Evolutionary conservation across 2,329 filamentous ascomycete species (phyloP).

Genomic region (Rutstroemia sydowiana): DNA sequence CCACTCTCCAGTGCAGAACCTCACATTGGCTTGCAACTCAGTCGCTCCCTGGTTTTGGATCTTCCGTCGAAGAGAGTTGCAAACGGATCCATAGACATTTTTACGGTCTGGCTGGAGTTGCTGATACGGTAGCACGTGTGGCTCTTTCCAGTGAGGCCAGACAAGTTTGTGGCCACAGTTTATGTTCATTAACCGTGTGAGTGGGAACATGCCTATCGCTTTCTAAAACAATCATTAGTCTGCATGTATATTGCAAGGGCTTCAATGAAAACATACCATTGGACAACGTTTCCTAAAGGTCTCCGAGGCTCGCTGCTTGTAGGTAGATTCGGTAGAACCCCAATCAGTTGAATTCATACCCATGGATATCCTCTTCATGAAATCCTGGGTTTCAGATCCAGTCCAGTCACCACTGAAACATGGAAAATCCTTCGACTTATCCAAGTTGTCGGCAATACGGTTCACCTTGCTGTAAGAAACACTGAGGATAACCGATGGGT

Average conservation of each 20-base stretch:
- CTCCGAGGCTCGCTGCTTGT: background rate
- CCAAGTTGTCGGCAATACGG: background rate
- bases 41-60: too few species aligned
- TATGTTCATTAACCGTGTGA: conserved; percentile 1
- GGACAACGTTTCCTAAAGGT: background rate
- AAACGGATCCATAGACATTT: background rate
- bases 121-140: background rate
- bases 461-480: background rate
- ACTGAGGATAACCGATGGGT: background rate
- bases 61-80: too few species aligned
- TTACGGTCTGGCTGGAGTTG: background rate
- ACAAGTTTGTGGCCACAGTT: background rate
- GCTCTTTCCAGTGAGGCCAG: background rate
- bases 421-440: background rate
- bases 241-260: background rate
- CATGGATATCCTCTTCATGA: background rate
- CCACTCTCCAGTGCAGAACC: too few species aligned
- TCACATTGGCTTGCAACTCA: too few species aligned
- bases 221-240: background rate
- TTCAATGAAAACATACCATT: background rate
- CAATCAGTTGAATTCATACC: background rate
- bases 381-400: background rate
- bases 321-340: background rate
- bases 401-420: background rate
- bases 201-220: too few species aligned